Conservation (phyloP, 495 filamentous ascomycete species). For the Neurospora sp. region DNA sequence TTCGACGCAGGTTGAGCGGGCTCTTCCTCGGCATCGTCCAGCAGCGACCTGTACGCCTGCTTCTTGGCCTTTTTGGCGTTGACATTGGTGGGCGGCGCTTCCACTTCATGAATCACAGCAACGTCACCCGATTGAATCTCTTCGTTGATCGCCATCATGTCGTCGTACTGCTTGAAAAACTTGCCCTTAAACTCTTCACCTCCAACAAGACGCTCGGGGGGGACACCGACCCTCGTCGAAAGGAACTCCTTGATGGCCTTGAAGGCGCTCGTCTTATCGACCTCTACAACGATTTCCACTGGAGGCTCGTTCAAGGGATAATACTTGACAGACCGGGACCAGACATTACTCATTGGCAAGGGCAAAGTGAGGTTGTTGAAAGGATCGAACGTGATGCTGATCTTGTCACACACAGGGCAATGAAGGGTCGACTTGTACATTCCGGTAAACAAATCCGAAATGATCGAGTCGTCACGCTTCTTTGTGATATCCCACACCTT, state of each 20-base stretch:
- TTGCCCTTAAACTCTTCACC: conserved; percentile 69
- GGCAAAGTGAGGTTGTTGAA: conserved; percentile 92
- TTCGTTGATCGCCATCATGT: conserved; percentile 55
- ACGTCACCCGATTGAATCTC: conserved; percentile 55
- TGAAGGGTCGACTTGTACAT: conserved; percentile 96
- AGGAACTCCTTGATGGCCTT: conserved; percentile 66
- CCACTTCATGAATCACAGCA: conserved; percentile 70
- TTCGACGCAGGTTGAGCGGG: conserved; percentile 48
- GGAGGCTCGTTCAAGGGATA: conserved; percentile 57
- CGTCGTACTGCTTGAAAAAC: conserved; percentile 76
- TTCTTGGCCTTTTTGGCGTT: conserved; percentile 33
- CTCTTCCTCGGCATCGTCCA: conserved; percentile 46
- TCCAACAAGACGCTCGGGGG: conserved; percentile 52
- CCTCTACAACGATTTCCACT: conserved; percentile 67
- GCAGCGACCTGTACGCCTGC: conserved; percentile 32
- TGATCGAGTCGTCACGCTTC: conserved; percentile 85
- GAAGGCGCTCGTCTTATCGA: conserved; percentile 73
- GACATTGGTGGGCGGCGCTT: conserved; percentile 63
- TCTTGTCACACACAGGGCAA: conserved; percentile 83
- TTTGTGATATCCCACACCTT: conserved; percentile 88
- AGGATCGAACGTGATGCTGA: conserved; percentile 97
- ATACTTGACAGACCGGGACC: conserved; percentile 62
- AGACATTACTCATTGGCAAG: conserved; percentile 71
- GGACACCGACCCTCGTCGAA: conserved; percentile 52
- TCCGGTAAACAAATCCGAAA: conserved; percentile 88